phyloP scores from a whole-genome alignment of 2,329 filamentous ascomycete species.

The Phaeomoniella chlamydospora region DNA sequence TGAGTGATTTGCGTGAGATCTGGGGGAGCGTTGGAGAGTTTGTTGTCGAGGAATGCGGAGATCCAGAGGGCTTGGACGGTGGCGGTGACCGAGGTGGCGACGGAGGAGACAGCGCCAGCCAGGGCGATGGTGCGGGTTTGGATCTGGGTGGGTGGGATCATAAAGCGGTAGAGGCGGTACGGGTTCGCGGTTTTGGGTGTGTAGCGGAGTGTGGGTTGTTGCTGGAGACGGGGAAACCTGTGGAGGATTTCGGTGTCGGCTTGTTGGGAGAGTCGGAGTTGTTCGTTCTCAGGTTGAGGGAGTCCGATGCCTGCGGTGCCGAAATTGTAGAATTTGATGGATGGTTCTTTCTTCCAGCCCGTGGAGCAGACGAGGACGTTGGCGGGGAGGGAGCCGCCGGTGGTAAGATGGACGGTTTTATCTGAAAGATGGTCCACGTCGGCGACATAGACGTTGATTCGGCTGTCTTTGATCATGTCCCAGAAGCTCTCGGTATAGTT shows the following conservation, averaged over 20 bases:
- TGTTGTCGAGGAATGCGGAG: constrained; percentile 45
- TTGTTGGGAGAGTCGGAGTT: constrained; percentile 24
- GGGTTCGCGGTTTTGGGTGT: constrained; percentile 4
- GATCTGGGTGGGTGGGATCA: constrained; percentile 27
- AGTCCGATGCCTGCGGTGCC: constrained; percentile 32
- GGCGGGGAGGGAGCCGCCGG: constrained; percentile 26
- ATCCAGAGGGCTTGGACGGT: constrained; percentile 47
- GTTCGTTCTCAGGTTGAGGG: constrained; percentile 20
- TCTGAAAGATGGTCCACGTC: constrained; percentile 36
- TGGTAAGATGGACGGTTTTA: constrained; percentile 31
- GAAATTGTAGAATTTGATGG: constrained; percentile 31
- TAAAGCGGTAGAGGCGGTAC: constrained; percentile 32
- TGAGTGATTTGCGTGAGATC: constrained; percentile 1
- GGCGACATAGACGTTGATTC: constrained; percentile 39
- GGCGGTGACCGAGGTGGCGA: constrained; percentile 28
- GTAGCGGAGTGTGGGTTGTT: constrained; percentile 21
- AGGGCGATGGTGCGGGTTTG: constrained; percentile 32
- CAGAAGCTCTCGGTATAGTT: constrained; percentile 47
- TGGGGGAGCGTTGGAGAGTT: constrained; percentile 21
- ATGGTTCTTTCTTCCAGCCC: constrained; percentile 38
- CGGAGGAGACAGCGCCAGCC: constrained; percentile 29
- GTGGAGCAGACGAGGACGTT: constrained; percentile 42
- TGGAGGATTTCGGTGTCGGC: constrained; percentile 37
- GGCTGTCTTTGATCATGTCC: constrained; percentile 37
- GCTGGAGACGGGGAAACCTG: constrained; percentile 33